Evolutionary conservation across 1,284 basidiomycete species (phyloP), one percentile per base, ranked within the genome.

Genomic region (Ustilago curta): DNA sequence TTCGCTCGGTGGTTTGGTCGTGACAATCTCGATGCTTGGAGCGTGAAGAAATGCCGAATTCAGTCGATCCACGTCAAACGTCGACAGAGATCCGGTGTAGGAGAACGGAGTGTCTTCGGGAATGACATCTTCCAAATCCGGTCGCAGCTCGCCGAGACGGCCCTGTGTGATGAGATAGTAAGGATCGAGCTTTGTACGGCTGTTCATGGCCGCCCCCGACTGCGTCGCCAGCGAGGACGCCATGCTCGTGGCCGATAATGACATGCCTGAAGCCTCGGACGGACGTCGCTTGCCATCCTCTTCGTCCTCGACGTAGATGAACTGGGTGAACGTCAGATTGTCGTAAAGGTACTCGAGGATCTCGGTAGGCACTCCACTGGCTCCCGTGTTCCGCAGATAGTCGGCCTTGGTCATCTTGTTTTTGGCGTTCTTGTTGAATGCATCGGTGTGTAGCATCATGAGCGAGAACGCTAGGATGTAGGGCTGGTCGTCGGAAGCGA

Each of bases 401-500:
- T 81, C 80, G 19, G 56, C 74, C 56, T 83, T 91, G 29, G 67
- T 77, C 97, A 99, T 99, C 87, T 98, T 98, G 71, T 91, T 91
- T 86, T 94, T 97, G 86, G 97, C 98, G 76, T 93, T 94, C 86
- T 92, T 93, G 87, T 99, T 99, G 88, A 98, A 99, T 1, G 92
- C 92, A 83, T 99, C 96, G 12, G 97, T 99, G 84, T 98, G 95
- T 48, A 99, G 88, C 95, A 99, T 98, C 84, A 99, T 97, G 81
- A 99, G 88, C 78, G 96, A 97, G 86, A 99, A 99, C 14, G 96
- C 93, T 44, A 99, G 88, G 49, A 99, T 93, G 86, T 99, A 99
- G 6, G 95, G 92, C 81, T 97, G 93, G 82, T 98, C 95, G 18
- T 67, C 69, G 3, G 66, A 70, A 2, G 70, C 87, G 83, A 96